These are phyloP conservation scores for Volvox reticuliferus DNA, from an alignment of 139 green algal genomes.

Conservation along the genomic window DNA sequence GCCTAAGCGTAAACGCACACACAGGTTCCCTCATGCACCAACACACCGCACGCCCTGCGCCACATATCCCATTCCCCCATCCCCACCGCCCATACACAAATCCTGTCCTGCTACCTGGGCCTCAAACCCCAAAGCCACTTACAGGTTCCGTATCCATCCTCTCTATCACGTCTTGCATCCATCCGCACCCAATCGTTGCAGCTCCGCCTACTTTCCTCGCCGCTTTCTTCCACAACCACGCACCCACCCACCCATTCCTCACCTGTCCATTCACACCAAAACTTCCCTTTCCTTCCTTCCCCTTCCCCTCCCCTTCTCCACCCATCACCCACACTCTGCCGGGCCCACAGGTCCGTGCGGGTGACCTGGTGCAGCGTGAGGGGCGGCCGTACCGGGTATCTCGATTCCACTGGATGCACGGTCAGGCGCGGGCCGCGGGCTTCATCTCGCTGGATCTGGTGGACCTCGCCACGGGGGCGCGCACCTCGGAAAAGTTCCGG, in stretches of 20 bases:
- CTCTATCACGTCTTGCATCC: too few species aligned
- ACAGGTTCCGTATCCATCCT: too few species aligned
- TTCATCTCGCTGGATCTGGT: constrained; percentile 35
- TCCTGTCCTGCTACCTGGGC: too few species aligned
- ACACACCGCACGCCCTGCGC: too few species aligned
- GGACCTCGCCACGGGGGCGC: constrained; percentile 21
- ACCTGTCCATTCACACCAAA: too few species aligned
- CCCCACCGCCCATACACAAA: too few species aligned
- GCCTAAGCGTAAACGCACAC: too few species aligned
- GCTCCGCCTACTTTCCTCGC: neutral
- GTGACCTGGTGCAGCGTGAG: constrained; percentile 39
- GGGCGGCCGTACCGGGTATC: constrained; percentile 22
- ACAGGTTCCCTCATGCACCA: too few species aligned
- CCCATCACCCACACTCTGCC: neutral
- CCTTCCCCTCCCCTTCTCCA: neutral
- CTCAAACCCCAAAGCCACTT: too few species aligned
- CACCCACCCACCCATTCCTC: neutral
- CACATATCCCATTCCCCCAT: too few species aligned
- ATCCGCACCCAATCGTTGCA: too few species aligned
- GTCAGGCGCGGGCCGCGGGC: constrained; percentile 24
- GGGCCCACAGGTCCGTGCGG: constrained; percentile 6
- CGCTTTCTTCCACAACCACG: neutral
- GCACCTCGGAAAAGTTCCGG: constrained; percentile 12
- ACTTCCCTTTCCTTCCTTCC: neutral
- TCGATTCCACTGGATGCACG: constrained; percentile 33